These are phyloP conservation scores for Macrocystidia cucumis DNA, from an alignment of 1,284 basidiomycete species.

Conservation along the genomic window DNA sequence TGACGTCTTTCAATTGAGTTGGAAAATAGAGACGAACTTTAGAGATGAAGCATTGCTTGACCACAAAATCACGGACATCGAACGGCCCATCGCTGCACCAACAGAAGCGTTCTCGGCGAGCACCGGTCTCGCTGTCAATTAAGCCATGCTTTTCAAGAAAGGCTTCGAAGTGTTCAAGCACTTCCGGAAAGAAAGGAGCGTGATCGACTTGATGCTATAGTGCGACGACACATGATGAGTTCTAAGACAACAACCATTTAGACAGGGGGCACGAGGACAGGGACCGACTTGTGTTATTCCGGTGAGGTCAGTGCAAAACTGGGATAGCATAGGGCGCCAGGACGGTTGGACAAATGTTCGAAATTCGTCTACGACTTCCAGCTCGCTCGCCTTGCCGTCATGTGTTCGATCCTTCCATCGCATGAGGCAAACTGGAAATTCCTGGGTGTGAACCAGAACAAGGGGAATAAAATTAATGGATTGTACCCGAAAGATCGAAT, in stretches of 20 bases:
- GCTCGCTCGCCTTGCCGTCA: conserved; percentile 42
- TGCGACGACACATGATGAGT: conserved; percentile 1
- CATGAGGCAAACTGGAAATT: conserved; percentile 84
- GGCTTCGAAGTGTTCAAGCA: conserved; percentile 53
- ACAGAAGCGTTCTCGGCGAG: conserved; percentile 53
- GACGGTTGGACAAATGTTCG: conserved; percentile 84
- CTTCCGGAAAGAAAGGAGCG: conserved; percentile 71
- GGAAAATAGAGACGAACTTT: conserved; percentile 35
- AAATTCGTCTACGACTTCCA: conserved; percentile 75
- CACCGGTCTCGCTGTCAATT: conserved; percentile 49
- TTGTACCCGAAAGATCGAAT: conserved; percentile 8
- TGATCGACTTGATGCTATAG: conserved; percentile 70
- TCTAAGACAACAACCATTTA: neutral
- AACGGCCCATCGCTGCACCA: conserved; percentile 80
- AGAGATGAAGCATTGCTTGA: conserved; percentile 84
- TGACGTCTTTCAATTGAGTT: neutral
- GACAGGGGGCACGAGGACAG: conserved; percentile 6
- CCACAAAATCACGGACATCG: conserved; percentile 80
- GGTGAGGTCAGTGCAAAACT: conserved; percentile 84
- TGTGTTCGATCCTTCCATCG: conserved; percentile 67
- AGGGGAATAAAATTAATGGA: conserved; percentile 2
- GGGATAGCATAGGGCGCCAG: conserved; percentile 75
- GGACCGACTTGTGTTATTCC: conserved; percentile 82
- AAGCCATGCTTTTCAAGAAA: conserved; percentile 68
- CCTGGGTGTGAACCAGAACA: conserved; percentile 35